Evolutionary conservation across 2,329 filamentous ascomycete genomes (phyloP), one percentile per base, ranked within the genome.

Genomic region (Raffaelea arxii): DNA sequence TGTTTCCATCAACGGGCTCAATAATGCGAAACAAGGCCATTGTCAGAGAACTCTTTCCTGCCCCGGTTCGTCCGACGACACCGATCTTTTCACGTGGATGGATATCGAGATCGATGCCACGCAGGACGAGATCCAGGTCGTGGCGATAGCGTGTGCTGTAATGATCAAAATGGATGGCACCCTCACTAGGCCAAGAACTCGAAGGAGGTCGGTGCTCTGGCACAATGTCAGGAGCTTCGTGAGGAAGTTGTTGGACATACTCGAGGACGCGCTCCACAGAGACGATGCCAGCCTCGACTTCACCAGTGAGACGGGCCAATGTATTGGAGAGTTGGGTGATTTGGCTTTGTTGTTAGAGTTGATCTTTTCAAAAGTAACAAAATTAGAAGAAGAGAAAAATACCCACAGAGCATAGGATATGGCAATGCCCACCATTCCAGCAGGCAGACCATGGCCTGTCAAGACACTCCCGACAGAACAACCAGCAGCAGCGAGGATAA

Each of bases 231-330:
- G 90, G 88, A 43, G 92, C 91, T 69, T 98, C 92, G 63, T 85
- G 92, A 23, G 91, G 90, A 52, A 98, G 75, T 43, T n/a, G 75
- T 43, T 78, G 77, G 48, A 91, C 87, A 67, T 98, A 98, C 65
- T 98, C 94, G 43, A 98, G 80, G 41, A 98, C 90, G 59, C 92
- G 85, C 74, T 98, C 92, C 32, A 98, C 92, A 9, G 91, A 95
- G 40, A 98, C 91, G 59, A 98, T 98, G 66, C 98, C 98, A n/a
- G 91, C 97, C 72, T 98, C 94, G n/a, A 98, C 92, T 65, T 98
- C 94, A 27, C 98, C 92, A 0, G 90, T 96, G 67, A 98, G 92
- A 49, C 94, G 82, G 43, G 98, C 92, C 59, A 98, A 96, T 92
- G 92, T 98, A 71, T 97, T 98, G 58, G 98, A 77, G 30, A 90